Conservation (phyloP, 345 rosid species). For the Salix caprea region DNA sequence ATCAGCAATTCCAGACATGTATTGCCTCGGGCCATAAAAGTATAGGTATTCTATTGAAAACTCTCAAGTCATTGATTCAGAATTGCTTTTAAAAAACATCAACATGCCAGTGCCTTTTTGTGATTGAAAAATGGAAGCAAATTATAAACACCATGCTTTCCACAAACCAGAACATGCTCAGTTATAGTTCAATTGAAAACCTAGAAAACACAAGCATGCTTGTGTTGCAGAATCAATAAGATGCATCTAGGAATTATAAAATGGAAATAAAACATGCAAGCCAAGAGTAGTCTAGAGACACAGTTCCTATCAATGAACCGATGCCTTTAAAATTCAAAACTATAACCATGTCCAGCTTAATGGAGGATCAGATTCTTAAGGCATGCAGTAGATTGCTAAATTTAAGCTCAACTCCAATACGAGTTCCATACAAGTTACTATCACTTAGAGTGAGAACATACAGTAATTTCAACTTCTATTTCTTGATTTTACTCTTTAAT, state of each 20-base stretch:
- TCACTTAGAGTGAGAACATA: not conserved
- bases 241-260: not conserved
- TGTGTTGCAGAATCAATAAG: not conserved
- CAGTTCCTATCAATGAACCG: not conserved
- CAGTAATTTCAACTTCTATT: not conserved
- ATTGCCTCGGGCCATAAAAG: not conserved
- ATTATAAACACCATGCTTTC: not conserved
- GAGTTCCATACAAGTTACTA: not conserved
- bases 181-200: not conserved
- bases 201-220: not conserved
- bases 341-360: not conserved
- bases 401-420: not conserved
- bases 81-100: not conserved
- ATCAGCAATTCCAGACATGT: not conserved
- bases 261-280: not conserved
- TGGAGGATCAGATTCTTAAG: not conserved
- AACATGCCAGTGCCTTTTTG: not conserved
- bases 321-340: not conserved
- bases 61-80: not conserved
- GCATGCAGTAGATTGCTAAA: not conserved
- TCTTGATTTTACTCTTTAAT: not conserved
- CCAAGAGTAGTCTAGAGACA: not conserved
- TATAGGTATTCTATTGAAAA: not conserved
- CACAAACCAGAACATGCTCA: not conserved
- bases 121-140: not conserved